Evolutionary conservation across 129 eudicot genomes (phyloP), one percentile per base, ranked within the genome.

Genomic region (Helichrysum umbraculigerum): DNA sequence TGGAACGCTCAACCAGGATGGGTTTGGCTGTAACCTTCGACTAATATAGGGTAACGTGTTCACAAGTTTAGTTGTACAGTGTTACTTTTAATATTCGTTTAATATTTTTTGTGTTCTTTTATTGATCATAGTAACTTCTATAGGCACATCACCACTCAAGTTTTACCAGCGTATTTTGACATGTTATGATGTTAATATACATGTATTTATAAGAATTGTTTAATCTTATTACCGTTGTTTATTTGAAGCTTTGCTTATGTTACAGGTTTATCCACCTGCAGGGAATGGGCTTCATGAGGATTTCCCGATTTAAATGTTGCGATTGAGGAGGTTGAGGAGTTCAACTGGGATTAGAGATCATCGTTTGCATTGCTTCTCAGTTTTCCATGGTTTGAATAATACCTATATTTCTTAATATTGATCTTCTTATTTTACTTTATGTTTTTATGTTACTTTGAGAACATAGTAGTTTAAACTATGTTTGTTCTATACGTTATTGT

Each of bases 171-270:
- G 9, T 20, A 30, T 17, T 63, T 35, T 16, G 32, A 11, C 22
- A 7, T 7, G 73, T 72, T 76, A 65, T 32, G 79, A 25, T 60
- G 68, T 39, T 60, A 47, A 65, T 75, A 50, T 75, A 25, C 44
- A 28, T 62, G 60, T 41, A n/a, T 44, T 28, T 74, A 21, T 3
- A 6, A 29, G 57, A 19, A 44, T 30, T 39, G 5, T 33, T n/a
- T 6, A 17, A 25, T 25, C 35, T 57, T 50, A 34, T 65, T 65
- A 12, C 12, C 22, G 7, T 50, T 6, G 0, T 12, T 19, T 47
- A 76, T 5, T 50, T 51, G 20, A 65, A 75, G 29, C 64, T 30
- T 75, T 64, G 54, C 72, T 65, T 76, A 16, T 47, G 50, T 65
- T 76, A 14, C 35, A 76, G 79, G 72, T 32, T 51, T 64, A 33